phyloP scores from a whole-genome alignment of 1,284 basidiomycete species.

The Dichomitus squalens region DNA sequence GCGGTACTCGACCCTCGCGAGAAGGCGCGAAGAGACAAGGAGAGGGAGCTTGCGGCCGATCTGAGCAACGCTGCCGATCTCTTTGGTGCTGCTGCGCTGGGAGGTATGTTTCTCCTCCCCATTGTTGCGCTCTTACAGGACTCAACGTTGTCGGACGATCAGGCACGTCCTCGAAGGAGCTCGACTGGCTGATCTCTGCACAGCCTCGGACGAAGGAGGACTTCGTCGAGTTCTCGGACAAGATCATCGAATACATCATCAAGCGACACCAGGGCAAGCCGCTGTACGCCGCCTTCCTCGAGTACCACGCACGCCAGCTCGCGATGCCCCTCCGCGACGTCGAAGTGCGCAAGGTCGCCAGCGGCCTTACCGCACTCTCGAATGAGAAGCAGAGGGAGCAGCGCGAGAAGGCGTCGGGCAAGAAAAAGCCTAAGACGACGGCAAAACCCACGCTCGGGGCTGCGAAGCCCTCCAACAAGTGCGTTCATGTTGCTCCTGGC shows the following conservation, averaged over 20 bases:
- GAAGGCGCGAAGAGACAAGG: conserved; percentile 74
- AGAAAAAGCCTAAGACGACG: conserved; percentile 81
- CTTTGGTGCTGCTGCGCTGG: conserved; percentile 70
- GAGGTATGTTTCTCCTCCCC: conserved; percentile 47
- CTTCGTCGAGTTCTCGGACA: conserved; percentile 71
- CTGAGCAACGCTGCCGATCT: conserved; percentile 81
- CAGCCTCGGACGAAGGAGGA: conserved; percentile 87
- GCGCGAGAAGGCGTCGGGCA: conserved; percentile 82
- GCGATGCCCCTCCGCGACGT: conserved; percentile 80
- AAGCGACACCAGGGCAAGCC: conserved; percentile 80
- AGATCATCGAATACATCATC: conserved; percentile 74
- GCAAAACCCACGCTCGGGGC: conserved; percentile 77
- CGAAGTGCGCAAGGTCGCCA: conserved; percentile 87
- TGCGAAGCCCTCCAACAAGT: conserved; percentile 68
- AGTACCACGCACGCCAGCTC: conserved; percentile 77
- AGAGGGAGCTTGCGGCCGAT: conserved; percentile 84
- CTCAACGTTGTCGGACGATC: neutral
- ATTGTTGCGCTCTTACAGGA: neutral
- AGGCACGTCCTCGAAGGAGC: conserved; percentile 69
- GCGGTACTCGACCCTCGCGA: conserved; percentile 80
- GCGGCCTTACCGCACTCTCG: conserved; percentile 78
- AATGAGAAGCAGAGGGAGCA: conserved; percentile 94
- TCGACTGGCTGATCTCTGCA: conserved; percentile 70
- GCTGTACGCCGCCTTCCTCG: conserved; percentile 80
- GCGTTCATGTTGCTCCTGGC: conserved; percentile 30